Percentiles rank a stretch among this genome's conserved stretches.
These are phyloP conservation scores for Camellia sinensis DNA, from an alignment of 148 eudicot genomes.

Conservation along the genomic window DNA sequence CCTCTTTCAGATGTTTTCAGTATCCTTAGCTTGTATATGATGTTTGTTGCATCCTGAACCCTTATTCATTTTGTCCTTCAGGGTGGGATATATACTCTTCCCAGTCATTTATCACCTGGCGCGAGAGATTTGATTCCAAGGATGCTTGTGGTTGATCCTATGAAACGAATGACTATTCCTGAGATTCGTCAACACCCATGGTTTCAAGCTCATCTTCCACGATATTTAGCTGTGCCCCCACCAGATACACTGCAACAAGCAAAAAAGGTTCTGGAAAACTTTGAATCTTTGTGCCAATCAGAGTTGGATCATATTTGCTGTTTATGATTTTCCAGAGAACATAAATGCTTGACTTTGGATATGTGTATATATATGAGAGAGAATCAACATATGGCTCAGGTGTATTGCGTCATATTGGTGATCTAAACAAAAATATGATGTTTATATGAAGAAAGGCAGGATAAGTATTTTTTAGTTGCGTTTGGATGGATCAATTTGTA, in stretches of 20 bases:
- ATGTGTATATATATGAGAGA: background rate
- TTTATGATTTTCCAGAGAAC: background rate
- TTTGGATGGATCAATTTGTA: background rate
- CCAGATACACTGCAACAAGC: constrained; percentile 93
- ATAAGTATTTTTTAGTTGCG: constrained; percentile 1
- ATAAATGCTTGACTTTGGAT: background rate
- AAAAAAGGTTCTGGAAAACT: constrained; percentile 56
- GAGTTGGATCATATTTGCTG: background rate
- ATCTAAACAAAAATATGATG: constrained; percentile 42
- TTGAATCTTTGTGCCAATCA: background rate
- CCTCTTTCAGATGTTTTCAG: background rate
- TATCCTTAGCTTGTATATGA: background rate
- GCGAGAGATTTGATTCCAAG: constrained; percentile 94
- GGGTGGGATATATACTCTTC: constrained; percentile 99
- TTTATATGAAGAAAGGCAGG: background rate
- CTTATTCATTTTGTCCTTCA: constrained; percentile 19
- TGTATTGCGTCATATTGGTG: background rate
- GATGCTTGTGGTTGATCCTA: constrained; percentile 95
- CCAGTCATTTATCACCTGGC: constrained; percentile 85
- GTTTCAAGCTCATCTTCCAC: constrained; percentile 96
- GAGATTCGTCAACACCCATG: constrained; percentile 84
- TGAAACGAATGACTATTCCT: constrained; percentile 89
- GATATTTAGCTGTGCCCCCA: constrained; percentile 93
- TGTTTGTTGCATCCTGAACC: background rate
- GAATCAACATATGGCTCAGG: background rate